These are phyloP conservation scores for Hericium erinaceus DNA, from an alignment of 768 basidiomycete genomes.

Conservation along the genomic window DNA sequence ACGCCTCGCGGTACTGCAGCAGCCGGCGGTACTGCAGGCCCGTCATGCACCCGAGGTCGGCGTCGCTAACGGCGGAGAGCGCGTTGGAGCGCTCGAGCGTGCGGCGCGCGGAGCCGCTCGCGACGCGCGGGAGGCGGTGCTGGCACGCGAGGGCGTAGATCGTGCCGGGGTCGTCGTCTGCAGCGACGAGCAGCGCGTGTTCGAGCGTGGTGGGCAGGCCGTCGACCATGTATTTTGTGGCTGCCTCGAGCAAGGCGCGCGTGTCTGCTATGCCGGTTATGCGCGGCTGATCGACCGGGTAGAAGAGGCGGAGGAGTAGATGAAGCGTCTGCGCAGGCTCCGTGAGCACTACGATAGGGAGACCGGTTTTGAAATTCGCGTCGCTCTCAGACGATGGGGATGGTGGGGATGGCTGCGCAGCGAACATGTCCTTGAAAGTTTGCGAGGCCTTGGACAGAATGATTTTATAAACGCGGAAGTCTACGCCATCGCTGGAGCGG, in stretches of 20 bases:
- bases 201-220: neutral
- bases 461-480: slow-evolving; percentile 4
- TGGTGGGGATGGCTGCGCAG: neutral
- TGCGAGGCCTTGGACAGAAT: slow-evolving; percentile 1
- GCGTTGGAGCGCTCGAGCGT: neutral
- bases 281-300: neutral
- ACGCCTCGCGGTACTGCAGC: neutral
- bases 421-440: neutral
- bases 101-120: neutral
- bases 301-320: neutral
- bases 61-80: neutral
- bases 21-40: neutral
- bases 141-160: neutral
- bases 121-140: neutral
- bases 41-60: neutral
- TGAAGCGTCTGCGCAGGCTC: neutral
- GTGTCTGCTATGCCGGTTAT: neutral
- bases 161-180: neutral
- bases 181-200: neutral
- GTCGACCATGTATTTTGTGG: neutral
- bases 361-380: neutral
- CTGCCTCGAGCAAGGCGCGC: neutral
- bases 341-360: neutral
- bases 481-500: slow-evolving; percentile 3
- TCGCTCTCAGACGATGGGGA: neutral